Base-by-base conservation (phyloP, 2,329 filamentous ascomycete species). In the Aspergillus udagawae region DNA sequence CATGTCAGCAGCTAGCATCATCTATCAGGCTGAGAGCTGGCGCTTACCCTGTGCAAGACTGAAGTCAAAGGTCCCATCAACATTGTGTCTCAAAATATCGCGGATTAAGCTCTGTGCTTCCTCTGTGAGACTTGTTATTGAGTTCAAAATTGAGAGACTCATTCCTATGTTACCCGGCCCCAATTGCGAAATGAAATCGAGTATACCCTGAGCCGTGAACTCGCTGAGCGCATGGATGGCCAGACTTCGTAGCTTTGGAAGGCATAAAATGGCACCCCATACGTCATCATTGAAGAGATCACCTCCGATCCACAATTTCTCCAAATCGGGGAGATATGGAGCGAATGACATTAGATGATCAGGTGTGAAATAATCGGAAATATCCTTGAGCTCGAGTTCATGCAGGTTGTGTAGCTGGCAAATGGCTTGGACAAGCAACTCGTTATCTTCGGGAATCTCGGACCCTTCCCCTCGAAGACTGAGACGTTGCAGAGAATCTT, bases 271-370 rank as follows among this genome's bases (percentile, higher is more conserved):
- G 7, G 62, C 62, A 14, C 51, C 48, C 60, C 62, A 68, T 20
- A 71, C 60, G 5, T 64, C 60, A 38, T 68, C 66, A 23, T 67
- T 63, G n/a, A 73, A 69, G 23, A 62, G 61, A 17, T 65, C 60
- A 6, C 72, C 72, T 51, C 66, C 67, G 6, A 72, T 69, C 64
- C 66, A 72, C 17, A 75, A 66, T 25, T 65, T 63, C 53, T 72
- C 70, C 8, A 75, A 61, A 27, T 65, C 56, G 4, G 69, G 67
- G 21, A 75, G 65, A 29, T 51, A 64, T 20, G 67, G 57, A 2
- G 66, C 65, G 7, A 75, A 56, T 7, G 61, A 49, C 25, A 65
- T 62, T 49, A 73, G 63, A 53, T 74, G 67, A 14, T 67, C 65
- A 48, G 62, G 61, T 6, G 66, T 63, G 57, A 74, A 73, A 41